Percentiles rank a stretch among this genome's conserved stretches.
Evolutionary conservation across 2,329 filamentous ascomycete species (phyloP).

Genomic region (Plectosphaerella plurivora): DNA sequence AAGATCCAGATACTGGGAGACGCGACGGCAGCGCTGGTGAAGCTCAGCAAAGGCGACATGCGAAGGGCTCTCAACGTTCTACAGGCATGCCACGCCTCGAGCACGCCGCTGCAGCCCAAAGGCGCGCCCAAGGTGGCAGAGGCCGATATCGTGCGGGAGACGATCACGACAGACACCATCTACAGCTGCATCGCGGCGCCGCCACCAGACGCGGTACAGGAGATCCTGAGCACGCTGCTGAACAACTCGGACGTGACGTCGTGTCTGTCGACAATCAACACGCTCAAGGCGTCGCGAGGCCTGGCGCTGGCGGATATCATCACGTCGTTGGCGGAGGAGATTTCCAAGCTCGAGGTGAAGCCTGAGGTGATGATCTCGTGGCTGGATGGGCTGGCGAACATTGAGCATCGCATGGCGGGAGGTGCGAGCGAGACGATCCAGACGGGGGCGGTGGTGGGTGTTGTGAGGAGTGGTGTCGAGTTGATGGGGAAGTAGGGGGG

Average conservation of each 20-base stretch:
- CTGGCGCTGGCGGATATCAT: slow-evolving; percentile 92
- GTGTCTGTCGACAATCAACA: slow-evolving; percentile 82
- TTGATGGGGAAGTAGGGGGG: slow-evolving; percentile 39
- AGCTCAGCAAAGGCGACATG: slow-evolving; percentile 93
- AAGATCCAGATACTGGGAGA: slow-evolving; percentile 75
- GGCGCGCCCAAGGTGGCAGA: slow-evolving; percentile 56
- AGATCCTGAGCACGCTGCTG: slow-evolving; percentile 80
- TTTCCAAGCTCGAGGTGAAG: slow-evolving; percentile 77
- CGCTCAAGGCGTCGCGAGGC: slow-evolving; percentile 79
- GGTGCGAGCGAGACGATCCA: slow-evolving; percentile 85
- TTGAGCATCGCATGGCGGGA: slow-evolving; percentile 86
- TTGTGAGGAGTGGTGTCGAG: slow-evolving; percentile 82
- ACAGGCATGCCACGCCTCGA: slow-evolving; percentile 93
- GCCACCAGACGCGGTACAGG: slow-evolving; percentile 79
- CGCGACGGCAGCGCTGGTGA: slow-evolving; percentile 79
- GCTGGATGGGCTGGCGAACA: slow-evolving; percentile 85
- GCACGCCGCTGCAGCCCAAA: slow-evolving; percentile 63
- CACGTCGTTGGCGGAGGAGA: slow-evolving; percentile 76
- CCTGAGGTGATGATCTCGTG: slow-evolving; percentile 85
- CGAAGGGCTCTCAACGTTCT: slow-evolving; percentile 88
- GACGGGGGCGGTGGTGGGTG: slow-evolving; percentile 87
- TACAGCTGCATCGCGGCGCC: slow-evolving; percentile 97
- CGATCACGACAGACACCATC: slow-evolving; percentile 84
- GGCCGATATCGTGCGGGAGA: slow-evolving; percentile 67
- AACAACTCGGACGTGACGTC: slow-evolving; percentile 83